Evolutionary conservation across 2,329 filamentous ascomycete genomes (phyloP).

Genomic region (Lachnellula willkommii): DNA sequence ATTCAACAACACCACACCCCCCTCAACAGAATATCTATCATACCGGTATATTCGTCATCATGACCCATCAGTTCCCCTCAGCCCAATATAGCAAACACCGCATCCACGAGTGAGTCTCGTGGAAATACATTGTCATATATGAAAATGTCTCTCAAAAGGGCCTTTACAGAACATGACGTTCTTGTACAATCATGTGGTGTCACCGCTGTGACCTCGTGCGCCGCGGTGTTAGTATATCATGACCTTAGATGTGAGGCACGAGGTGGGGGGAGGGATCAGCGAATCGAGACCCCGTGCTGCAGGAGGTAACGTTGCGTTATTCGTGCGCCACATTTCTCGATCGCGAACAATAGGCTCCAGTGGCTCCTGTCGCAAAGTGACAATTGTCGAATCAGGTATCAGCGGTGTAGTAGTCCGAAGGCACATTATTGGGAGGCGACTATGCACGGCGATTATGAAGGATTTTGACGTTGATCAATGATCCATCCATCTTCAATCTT

Average conservation of each 20-base stretch:
- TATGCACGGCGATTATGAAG: not conserved
- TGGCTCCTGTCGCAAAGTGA: not conserved
- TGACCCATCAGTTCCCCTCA: not conserved
- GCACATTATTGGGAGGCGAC: not conserved
- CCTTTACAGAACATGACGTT: not conserved
- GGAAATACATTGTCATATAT: not conserved
- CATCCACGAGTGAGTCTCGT: too few species aligned
- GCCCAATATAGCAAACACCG: not conserved
- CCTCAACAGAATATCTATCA: not conserved
- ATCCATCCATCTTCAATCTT: not conserved
- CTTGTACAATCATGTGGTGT: not conserved
- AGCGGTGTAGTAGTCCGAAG: conserved; percentile 2
- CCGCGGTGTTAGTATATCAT: too few species aligned
- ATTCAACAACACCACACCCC: too few species aligned
- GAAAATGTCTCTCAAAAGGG: not conserved
- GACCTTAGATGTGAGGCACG: not conserved
- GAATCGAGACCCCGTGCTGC: not conserved
- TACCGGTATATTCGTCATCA: not conserved
- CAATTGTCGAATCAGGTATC: conserved; percentile 15
- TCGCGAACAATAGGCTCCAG: not conserved
- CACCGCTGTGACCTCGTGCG: not conserved
- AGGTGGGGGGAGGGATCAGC: not conserved
- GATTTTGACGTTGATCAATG: not conserved
- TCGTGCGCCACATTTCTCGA: conserved; percentile 8
- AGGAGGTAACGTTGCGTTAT: conserved; percentile 8